phyloP scores from a whole-genome alignment of 2,329 filamentous ascomycete species.

The Triangularia setosa region DNA sequence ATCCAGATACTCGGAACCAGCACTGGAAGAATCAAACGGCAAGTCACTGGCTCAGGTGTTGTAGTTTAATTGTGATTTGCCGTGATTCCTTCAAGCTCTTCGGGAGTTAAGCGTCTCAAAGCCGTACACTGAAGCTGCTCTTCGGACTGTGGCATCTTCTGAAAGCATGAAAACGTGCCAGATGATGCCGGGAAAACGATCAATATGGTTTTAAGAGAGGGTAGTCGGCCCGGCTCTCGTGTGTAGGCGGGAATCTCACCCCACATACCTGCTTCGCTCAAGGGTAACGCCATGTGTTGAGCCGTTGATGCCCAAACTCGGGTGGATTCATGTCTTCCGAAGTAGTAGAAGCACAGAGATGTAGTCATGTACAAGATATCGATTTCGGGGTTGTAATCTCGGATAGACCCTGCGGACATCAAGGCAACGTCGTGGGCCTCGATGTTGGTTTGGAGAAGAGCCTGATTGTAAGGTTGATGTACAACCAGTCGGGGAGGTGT shows the following conservation, averaged over 20 bases:
- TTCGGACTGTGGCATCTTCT: not conserved
- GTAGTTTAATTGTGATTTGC: slow-evolving; percentile 5
- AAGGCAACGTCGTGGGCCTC: slow-evolving; percentile 6
- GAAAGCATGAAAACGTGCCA: not conserved
- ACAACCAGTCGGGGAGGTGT: not conserved
- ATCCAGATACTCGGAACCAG: not conserved
- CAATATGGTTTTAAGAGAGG: slow-evolving; percentile 3
- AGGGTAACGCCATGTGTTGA: not conserved
- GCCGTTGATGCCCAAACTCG: not conserved
- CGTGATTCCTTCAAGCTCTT: not conserved
- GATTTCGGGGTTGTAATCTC: slow-evolving; percentile 1
- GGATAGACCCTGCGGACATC: not conserved
- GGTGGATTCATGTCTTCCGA: not conserved
- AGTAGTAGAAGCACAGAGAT: not conserved
- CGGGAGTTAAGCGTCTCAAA: not conserved
- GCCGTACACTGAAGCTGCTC: not conserved
- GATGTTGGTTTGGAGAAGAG: slow-evolving; percentile 4
- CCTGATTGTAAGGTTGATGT: not conserved
- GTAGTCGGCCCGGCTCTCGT: not conserved
- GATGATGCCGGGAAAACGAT: slow-evolving; percentile 4
- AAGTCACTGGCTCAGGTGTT: not conserved
- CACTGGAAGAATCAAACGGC: not conserved
- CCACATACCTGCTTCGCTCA: not conserved
- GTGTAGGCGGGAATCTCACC: not conserved
- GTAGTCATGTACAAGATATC: slow-evolving; percentile 4